Conservation (phyloP, 768 basidiomycete species). For the Rubroboletus satanas region DNA sequence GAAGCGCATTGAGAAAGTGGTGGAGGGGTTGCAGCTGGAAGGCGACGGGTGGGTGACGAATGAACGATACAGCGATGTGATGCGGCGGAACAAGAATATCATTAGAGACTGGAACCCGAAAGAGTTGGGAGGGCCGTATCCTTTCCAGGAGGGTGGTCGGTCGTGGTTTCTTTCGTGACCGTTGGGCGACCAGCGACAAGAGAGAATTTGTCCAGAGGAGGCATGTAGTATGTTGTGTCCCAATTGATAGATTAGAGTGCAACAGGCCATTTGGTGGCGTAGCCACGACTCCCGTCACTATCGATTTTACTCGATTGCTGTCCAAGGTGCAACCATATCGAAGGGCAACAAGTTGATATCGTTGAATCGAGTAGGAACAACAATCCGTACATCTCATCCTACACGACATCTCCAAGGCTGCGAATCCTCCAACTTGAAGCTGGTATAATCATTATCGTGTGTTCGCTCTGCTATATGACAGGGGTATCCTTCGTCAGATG, state of each 20-base stretch:
- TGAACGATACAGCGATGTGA: not conserved
- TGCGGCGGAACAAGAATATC: not conserved
- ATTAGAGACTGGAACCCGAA: not conserved
- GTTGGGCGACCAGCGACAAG: not conserved
- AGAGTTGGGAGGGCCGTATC: not conserved
- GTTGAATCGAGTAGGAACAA: too few relatives aligned
- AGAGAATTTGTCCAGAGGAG: too few relatives aligned
- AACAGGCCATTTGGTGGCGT: too few relatives aligned
- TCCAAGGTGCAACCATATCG: too few relatives aligned
- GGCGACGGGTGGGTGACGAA: slow-evolving; percentile 1
- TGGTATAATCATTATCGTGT: too few relatives aligned
- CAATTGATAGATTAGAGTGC: too few relatives aligned
- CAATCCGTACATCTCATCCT: not conserved
- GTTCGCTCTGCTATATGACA: not conserved
- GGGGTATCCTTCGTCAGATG: not conserved
- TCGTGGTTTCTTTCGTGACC: not conserved
- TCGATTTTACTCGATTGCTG: too few relatives aligned
- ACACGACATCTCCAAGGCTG: not conserved
- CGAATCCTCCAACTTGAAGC: not conserved
- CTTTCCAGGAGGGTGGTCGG: not conserved
- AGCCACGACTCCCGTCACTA: too few relatives aligned
- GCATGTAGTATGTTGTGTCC: too few relatives aligned
- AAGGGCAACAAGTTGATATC: too few relatives aligned
- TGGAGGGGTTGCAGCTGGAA: not conserved
- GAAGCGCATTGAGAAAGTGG: not conserved